Percentiles rank a stretch among this genome's conserved stretches.
phyloP scores from a whole-genome alignment of 768 basidiomycete genomes.

The Mycena floridula region DNA sequence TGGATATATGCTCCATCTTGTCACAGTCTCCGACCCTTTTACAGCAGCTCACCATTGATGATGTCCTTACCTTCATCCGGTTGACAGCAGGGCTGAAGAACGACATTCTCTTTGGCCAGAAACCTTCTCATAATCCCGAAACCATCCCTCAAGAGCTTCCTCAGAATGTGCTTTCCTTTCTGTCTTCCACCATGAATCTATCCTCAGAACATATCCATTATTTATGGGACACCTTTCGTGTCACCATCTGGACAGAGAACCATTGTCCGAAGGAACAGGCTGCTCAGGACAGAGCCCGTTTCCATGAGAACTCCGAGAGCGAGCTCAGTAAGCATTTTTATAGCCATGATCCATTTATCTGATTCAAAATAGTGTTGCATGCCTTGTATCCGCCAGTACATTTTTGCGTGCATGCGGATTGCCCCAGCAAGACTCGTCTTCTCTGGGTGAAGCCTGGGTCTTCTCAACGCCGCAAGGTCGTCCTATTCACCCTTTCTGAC shows the following conservation, averaged over 20 bases:
- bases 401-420: neutral
- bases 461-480: neutral
- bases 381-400: neutral
- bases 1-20: too few relatives aligned
- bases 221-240: neutral
- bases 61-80: neutral
- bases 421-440: slow-evolving; percentile 3
- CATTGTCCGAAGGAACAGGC: neutral
- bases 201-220: neutral
- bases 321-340: neutral
- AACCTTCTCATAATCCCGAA: neutral
- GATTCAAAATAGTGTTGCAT: neutral
- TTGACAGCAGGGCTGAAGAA: neutral
- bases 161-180: neutral
- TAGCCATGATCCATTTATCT: neutral
- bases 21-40: too few relatives aligned
- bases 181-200: neutral
- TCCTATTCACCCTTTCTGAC: neutral
- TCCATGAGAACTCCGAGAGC: neutral
- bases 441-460: neutral
- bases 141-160: neutral
- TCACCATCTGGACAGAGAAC: neutral
- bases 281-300: neutral
- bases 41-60: neutral
- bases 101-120: neutral